These are phyloP conservation scores for Aspergillus texensis DNA, from an alignment of 2,329 filamentous ascomycete genomes.

Conservation along the genomic window DNA sequence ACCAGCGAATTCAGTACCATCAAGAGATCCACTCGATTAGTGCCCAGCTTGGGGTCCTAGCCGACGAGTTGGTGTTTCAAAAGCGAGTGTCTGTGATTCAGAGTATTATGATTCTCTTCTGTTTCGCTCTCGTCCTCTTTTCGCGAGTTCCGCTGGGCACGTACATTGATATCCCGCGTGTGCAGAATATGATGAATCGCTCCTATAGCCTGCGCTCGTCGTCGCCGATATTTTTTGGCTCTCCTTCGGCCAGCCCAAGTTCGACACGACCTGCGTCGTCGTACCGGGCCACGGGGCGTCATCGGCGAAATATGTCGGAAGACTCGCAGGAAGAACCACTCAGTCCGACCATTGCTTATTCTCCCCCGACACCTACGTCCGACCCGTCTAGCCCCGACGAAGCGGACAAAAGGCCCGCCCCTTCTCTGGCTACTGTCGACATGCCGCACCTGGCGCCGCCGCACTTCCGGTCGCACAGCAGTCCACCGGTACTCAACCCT, in stretches of 20 bases:
- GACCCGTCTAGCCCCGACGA: conserved; percentile 23
- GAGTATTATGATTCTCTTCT: conserved; percentile 81
- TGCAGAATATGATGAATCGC: conserved; percentile 50
- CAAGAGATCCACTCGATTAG: conserved; percentile 82
- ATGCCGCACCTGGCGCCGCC: conserved; percentile 27
- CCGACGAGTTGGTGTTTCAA: conserved; percentile 82
- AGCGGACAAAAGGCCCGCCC: conserved; percentile 7
- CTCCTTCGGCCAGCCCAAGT: conserved; percentile 40
- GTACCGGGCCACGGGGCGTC: conserved; percentile 26
- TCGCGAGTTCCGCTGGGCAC: conserved; percentile 45
- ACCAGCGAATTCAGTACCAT: conserved; percentile 81
- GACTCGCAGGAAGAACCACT: conserved; percentile 32
- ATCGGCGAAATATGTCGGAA: conserved; percentile 38
- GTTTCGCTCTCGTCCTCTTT: conserved; percentile 86
- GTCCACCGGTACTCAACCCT: conserved; percentile 30
- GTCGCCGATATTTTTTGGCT: conserved; percentile 35
- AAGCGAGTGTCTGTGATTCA: conserved; percentile 95
- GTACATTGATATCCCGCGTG: conserved; percentile 50
- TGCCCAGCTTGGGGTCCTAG: conserved; percentile 78
- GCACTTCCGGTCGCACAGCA: conserved; percentile 35
- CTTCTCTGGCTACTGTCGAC: conserved; percentile 16
- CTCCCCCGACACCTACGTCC: conserved; percentile 44
- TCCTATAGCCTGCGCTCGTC: conserved; percentile 47
- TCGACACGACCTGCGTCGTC: conserved; percentile 40
- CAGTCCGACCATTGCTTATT: conserved; percentile 40